A percentile compares a stretch with the other conserved stretches of the same genome.
Evolutionary conservation across 2,329 filamentous ascomycete genomes (phyloP).

Genomic region (Fusarium sp.): DNA sequence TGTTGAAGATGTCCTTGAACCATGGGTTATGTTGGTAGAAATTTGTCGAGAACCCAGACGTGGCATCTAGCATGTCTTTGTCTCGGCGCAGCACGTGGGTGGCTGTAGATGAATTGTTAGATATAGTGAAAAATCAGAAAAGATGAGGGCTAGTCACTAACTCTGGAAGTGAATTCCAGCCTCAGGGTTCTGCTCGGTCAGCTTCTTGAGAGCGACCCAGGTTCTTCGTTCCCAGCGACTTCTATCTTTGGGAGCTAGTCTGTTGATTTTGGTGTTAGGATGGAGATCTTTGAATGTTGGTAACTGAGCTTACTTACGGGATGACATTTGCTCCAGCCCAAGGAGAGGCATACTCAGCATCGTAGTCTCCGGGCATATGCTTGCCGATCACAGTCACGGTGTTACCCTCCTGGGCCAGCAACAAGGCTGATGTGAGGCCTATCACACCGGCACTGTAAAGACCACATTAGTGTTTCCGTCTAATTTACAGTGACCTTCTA

Average conservation of each 20-base stretch:
- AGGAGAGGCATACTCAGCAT: constrained; percentile 90
- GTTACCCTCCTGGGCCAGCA: constrained; percentile 62
- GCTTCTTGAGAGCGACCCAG: constrained; percentile 72
- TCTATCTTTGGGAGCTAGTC: constrained; percentile 53
- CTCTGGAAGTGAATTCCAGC: constrained; percentile 86
- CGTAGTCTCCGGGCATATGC: constrained; percentile 94
- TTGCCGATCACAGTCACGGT: constrained; percentile 83
- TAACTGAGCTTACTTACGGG: constrained; percentile 66
- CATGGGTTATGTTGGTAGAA: constrained; percentile 72
- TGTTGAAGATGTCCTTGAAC: constrained; percentile 79
- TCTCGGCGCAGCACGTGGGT: constrained; percentile 67
- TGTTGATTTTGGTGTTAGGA: constrained; percentile 51
- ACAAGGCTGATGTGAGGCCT: constrained; percentile 65
- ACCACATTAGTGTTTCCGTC: not conserved
- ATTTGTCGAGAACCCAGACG: constrained; percentile 14
- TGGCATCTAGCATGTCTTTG: constrained; percentile 67
- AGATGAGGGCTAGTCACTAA: constrained; percentile 46
- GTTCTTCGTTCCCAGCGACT: constrained; percentile 74
- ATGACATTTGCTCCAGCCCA: constrained; percentile 89
- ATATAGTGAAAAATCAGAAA: not conserved
- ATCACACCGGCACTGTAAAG: constrained; percentile 63
- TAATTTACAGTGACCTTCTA: not conserved
- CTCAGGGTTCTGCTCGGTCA: constrained; percentile 77
- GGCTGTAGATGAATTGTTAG: constrained; percentile 54
- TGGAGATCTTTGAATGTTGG: rapidly evolving